phyloP scores from a whole-genome alignment of 805 yeast genomes.

The Metschnikowia lochheadii region DNA sequence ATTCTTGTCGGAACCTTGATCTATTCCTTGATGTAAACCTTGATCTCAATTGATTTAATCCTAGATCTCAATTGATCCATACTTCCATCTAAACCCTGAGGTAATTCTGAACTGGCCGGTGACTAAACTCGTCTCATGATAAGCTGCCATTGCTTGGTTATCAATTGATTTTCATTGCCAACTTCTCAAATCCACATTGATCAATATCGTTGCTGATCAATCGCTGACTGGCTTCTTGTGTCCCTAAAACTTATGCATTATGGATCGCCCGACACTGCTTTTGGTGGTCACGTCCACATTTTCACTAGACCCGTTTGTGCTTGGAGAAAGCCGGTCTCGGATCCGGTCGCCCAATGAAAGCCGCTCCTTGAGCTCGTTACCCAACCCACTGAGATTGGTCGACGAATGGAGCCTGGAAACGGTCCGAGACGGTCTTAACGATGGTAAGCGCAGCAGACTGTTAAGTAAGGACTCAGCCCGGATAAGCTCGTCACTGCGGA shows the following conservation, averaged over 20 bases:
- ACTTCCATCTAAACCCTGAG: no score
- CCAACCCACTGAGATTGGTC: slow-evolving; percentile 20
- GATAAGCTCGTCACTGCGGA: slow-evolving; percentile 40
- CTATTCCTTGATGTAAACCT: no score
- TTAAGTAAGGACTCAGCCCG: slow-evolving; percentile 30
- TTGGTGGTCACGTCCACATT: background rate
- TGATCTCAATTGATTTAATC: no score
- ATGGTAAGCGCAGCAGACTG: slow-evolving; percentile 21
- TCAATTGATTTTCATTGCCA: no score
- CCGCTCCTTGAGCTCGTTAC: slow-evolving; percentile 25
- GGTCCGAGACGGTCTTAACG: slow-evolving; percentile 18
- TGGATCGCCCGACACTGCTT: background rate
- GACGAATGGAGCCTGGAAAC: slow-evolving; percentile 31
- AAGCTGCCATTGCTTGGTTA: no score
- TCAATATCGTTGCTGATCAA: no score
- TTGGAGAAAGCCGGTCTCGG: slow-evolving; percentile 29
- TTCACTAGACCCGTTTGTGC: slow-evolving; percentile 2
- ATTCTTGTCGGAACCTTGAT: no score
- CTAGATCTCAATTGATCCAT: no score
- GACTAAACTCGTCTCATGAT: no score
- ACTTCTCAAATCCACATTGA: no score
- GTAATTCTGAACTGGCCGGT: no score
- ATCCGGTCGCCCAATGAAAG: slow-evolving; percentile 35
- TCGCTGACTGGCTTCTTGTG: background rate
- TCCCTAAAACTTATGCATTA: background rate